phyloP scores from a whole-genome alignment of 2,329 filamentous ascomycete species.

The Aspergillus quadrilineatus region DNA sequence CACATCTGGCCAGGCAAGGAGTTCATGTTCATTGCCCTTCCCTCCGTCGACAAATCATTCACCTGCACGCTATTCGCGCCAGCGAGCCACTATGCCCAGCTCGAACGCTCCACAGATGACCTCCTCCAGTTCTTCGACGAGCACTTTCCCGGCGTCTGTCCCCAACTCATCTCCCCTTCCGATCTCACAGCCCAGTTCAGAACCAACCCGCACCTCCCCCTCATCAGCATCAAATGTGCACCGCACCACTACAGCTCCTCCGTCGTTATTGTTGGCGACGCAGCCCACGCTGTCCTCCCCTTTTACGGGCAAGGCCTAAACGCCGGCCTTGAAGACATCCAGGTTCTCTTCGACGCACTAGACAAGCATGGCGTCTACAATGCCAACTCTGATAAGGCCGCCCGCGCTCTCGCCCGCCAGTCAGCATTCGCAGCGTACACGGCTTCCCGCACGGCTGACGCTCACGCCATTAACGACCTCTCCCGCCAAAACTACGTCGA shows the following conservation, averaged over 20 bases:
- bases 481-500: constrained; percentile 89
- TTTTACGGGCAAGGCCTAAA: constrained; percentile 99
- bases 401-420: constrained; percentile 43
- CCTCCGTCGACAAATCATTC: constrained; percentile 83
- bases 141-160: constrained; percentile 82
- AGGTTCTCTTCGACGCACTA: constrained; percentile 77
- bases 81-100: constrained; percentile 62
- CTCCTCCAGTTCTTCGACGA: constrained; percentile 85
- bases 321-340: constrained; percentile 89
- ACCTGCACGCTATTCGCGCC: constrained; percentile 93
- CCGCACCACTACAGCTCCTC: constrained; percentile 79
- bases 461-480: constrained; percentile 87
- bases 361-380: constrained; percentile 62
- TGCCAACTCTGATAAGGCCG: constrained; percentile 34
- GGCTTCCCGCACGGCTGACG: constrained; percentile 69
- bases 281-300: constrained; percentile 95
- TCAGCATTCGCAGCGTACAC: constrained; percentile 72
- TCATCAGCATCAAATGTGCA: constrained; percentile 89
- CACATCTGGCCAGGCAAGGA: constrained; percentile 95
- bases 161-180: constrained; percentile 56
- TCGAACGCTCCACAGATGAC: constrained; percentile 62
- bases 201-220: constrained; percentile 81
- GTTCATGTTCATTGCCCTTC: constrained; percentile 98
- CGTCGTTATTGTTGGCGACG: constrained; percentile 85
- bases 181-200: constrained; percentile 74